Evolutionary conservation across 1,284 basidiomycete species (phyloP), one percentile per base, ranked within the genome.

Genomic region (Takashimella koratensis): DNA sequence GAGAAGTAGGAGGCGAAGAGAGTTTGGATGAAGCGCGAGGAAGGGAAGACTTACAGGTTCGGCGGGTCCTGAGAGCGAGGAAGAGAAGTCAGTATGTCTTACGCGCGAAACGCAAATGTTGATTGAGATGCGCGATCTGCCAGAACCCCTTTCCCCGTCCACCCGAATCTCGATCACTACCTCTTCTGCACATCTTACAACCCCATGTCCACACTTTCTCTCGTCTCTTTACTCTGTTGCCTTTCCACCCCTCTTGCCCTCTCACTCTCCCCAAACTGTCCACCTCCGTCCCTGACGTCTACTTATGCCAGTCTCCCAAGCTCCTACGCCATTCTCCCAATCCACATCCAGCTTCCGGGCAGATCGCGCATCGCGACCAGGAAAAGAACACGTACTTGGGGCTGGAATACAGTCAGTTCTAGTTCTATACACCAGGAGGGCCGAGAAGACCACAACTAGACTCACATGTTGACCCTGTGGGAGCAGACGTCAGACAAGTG

Each of bases 401-500:
- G 64, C 67, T 70, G 48, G 44, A 27, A 50, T 26, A 43, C 20
- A 43, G 52, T 62, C 58, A 64, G 52, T 36, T 36, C 30, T 36
- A 8, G 8, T n/a, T n/a, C n/a, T n/a, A n/a, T n/a, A n/a, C n/a
- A n/a, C n/a, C n/a, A n/a, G n/a, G n/a, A n/a, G n/a, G n/a, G n/a
- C n/a, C n/a, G 48, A 47, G 20, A 41, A 36, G 11, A 40, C n/a
- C 22, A 4, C 12, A 16, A 47, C 4, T 13, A 23, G 19, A 70
- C 70, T 68, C 59, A 72, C 70, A 72, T 69, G 70, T 72, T 72
- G 56, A 72, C 70, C 70, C 70, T 72, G 52, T 73, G 54, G 24
- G 19, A 21, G 24, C 44, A n/a, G n/a, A n/a, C n/a, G 19, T 23
- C 44, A 19, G n/a, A 45, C n/a, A 24, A 8, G 21, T 26, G 36